Evolutionary conservation across 2,329 filamentous ascomycete species (phyloP).

Genomic region (Lasiodiplodia theobromae): DNA sequence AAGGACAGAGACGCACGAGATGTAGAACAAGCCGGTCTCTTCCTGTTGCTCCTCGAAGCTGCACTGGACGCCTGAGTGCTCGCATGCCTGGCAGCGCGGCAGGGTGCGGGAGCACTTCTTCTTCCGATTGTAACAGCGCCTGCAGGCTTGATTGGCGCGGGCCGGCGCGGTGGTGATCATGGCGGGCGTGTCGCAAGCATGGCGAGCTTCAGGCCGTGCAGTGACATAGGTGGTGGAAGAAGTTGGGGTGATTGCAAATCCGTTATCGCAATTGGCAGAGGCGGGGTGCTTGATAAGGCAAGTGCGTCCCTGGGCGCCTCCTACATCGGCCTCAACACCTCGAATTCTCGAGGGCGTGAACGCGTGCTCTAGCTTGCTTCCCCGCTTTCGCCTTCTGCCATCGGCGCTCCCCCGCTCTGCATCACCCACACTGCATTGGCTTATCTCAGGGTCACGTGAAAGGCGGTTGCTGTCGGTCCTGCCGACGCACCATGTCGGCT

Average conservation of each 20-base stretch:
- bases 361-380: slow-evolving; percentile 4
- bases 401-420: slow-evolving; percentile 17
- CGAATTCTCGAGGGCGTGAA: background rate
- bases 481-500: slow-evolving; percentile 14
- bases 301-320: background rate
- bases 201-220: background rate
- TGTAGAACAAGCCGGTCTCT: slow-evolving; percentile 22
- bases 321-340: background rate
- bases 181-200: slow-evolving; percentile 13
- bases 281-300: slow-evolving; percentile 10
- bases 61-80: slow-evolving; percentile 16
- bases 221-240: background rate
- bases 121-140: slow-evolving; percentile 21
- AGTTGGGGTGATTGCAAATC: slow-evolving; percentile 9
- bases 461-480: background rate
- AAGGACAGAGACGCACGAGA: background rate
- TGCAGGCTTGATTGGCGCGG: slow-evolving; percentile 18
- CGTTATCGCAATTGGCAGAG: slow-evolving; percentile 27
- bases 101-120: slow-evolving; percentile 27
- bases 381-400: background rate
- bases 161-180: slow-evolving; percentile 25
- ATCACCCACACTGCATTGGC: slow-evolving; percentile 1
- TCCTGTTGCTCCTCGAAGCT: slow-evolving; percentile 24
- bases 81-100: slow-evolving; percentile 18
- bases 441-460: slow-evolving; percentile 20